Base-by-base conservation (phyloP, 805 yeast species). In the Wickerhamiella nectarea region DNA sequence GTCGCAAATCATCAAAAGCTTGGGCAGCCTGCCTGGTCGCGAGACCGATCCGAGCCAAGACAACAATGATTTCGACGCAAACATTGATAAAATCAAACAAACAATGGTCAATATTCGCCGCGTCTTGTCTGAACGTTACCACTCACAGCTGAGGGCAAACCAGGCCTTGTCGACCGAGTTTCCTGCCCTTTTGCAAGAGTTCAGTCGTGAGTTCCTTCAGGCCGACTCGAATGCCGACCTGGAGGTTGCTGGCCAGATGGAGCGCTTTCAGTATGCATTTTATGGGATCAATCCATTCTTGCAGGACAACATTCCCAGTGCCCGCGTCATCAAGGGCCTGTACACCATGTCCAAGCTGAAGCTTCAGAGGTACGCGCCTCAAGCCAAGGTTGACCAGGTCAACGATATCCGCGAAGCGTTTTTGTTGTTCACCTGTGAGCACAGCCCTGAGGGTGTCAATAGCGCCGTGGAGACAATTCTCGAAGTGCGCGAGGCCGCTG, bases 101-200 rank as follows among this genome's bases (percentile, higher is more conserved):
- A 72, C 86, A 1, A 77, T 81, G 85, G 69, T 76, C 75, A 71
- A 83, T 53, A 83, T 89, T 55, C 80, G 84, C 59, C 89, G 80
- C 59, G 95, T 84, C 3, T 68, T 89, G 36, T 75, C 84, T 51
- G 98, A 89, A 63, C 74, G 98, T 58, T 80, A 80, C 51, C 74
- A 74, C 47, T 76, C 87, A 0, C 75, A 71, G 55, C 75, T 71
- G 50, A 68, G 76, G 47, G 83, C 80, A 1, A 62, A 63, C 18
- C 66, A 75, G 42, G 59, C 60, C 8, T 38, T 47, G 29, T 44
- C 35, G 12, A 60, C 62, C 7, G 64, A 67, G 44, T 74, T 74
- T 48, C 59, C 61, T 14, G 53, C 62, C 46, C 72, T 79, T 48
- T 62, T 82, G 45, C 57, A 65, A 6, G 77, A 74, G 29, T 84